Conservation (phyloP, 495 filamentous ascomycete genomes). For the Penicillium macrosclerotiorum region DNA sequence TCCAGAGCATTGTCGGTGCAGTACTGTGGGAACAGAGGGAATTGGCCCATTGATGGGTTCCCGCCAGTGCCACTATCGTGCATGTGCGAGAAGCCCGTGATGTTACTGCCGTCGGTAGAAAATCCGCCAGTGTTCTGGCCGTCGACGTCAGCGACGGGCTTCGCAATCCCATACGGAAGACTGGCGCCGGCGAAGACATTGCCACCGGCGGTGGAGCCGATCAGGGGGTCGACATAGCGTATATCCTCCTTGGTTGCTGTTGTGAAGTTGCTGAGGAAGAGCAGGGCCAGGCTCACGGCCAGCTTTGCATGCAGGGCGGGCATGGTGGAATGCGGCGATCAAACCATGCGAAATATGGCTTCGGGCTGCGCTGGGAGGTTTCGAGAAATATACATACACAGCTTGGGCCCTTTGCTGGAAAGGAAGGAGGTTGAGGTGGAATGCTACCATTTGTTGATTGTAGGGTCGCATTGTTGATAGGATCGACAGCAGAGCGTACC, state of each 20-base stretch:
- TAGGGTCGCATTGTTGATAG: constrained; percentile 20
- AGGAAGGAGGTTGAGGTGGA: not conserved
- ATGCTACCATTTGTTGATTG: constrained; percentile 9
- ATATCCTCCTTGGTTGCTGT: constrained; percentile 22
- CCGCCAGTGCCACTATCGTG: constrained; percentile 72
- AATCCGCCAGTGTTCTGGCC: constrained; percentile 70
- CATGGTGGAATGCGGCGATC: constrained; percentile 8
- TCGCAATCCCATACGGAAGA: constrained; percentile 72
- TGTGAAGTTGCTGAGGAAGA: constrained; percentile 2
- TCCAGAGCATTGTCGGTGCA: constrained; percentile 61
- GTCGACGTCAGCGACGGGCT: constrained; percentile 69
- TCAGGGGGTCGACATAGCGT: constrained; percentile 48
- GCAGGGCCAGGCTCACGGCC: not conserved
- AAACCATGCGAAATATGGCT: not conserved
- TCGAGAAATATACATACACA: not conserved
- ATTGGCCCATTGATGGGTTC: constrained; percentile 66
- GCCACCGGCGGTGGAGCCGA: constrained; percentile 56
- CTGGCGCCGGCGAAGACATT: constrained; percentile 73
- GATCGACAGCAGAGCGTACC: constrained; percentile 12
- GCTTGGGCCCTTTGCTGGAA: not conserved
- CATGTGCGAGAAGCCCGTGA: constrained; percentile 62
- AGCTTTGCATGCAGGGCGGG: not conserved
- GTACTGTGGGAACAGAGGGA: constrained; percentile 65
- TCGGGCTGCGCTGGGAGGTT: too few relatives aligned
- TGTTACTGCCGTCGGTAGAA: constrained; percentile 58